Conservation (phyloP, 2,329 filamentous ascomycete species). For the Arthroderma sp. region DNA sequence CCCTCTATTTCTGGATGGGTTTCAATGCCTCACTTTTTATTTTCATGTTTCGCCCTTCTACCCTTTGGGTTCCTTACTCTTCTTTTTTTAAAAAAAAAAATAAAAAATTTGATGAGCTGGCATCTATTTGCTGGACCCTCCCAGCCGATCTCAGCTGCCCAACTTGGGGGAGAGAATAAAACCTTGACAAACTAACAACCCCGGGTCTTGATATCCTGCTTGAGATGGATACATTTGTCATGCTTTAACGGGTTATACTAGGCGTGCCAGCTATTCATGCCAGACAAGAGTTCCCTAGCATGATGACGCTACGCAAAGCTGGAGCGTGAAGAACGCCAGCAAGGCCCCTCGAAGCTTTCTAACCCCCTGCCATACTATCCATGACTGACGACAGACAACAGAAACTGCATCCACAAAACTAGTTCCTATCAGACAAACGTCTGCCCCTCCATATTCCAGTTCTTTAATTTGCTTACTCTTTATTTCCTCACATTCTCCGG, state of each 20-base stretch:
- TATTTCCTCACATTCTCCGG: not conserved
- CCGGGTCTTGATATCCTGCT: too few species aligned
- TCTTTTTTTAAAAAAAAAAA: not conserved
- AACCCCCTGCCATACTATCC: too few species aligned
- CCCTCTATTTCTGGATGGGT: constrained; percentile 2
- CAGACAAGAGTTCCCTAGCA: too few species aligned
- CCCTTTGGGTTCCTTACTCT: constrained; percentile 8
- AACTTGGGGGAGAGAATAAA: constrained; percentile 5
- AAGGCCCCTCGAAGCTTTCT: too few species aligned
- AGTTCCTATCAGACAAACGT: constrained; percentile 1
- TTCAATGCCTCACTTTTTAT: constrained; percentile 13
- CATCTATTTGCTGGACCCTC: constrained; percentile 21
- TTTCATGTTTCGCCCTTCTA: constrained; percentile 10
- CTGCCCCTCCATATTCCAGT: constrained; percentile 4
- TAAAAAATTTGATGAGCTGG: constrained; percentile 12
- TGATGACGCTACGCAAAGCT: too few species aligned
- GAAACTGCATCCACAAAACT: too few species aligned
- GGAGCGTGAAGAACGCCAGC: too few species aligned
- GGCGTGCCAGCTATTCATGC: too few species aligned
- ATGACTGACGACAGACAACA: too few species aligned
- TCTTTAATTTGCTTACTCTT: not conserved
- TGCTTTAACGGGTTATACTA: too few species aligned
- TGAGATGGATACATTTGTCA: too few species aligned
- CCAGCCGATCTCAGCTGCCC: constrained; percentile 21
- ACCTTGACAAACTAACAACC: too few species aligned